Base-by-base conservation (phyloP, 108 stramenopile genomes). In the Craspedostauros australis region DNA sequence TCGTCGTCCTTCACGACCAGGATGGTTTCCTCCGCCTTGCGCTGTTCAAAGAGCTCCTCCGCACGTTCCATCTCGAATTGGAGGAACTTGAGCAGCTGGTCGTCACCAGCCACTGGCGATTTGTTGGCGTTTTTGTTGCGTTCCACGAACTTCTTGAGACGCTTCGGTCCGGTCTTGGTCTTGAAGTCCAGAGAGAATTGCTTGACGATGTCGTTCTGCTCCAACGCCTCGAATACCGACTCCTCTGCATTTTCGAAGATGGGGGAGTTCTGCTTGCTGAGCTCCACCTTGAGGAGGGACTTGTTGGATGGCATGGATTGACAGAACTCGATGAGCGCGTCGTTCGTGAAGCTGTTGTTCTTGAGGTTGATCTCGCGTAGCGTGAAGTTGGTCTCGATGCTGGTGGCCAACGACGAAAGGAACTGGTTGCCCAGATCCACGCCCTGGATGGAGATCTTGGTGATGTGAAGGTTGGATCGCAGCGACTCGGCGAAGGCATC, bases 391-490 rank as follows among this genome's bases (percentile, higher is more conserved):
- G 46, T 53, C 36, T 60, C 60, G 45, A 73, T 53, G 15, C 45
- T 40, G 12, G 59, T 27, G 1, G 65, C 64, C 23, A 73, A 30
- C 19, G 44, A 39, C 29, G 50, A 66, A 11, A 73, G 39, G 30
- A 73, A 65, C 16, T 56, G 60, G 45, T 73, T 73, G 4, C 65
- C 72, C 3, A 73, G 54, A 24, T 73, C 64, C 12, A 60, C 41
- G 12, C 52, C 53, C 24, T 56, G 53, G 21, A 73, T 50, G n/a
- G 51, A 42, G 12, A 73, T 29, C 3, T 34, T 54, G 29, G 40
- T 55, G n/a, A 73, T 40, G 29, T 66, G 59, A 5, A 61, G 32
- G 54, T 73, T 73, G 3, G 56, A 53, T 24, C 65, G 50, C 2
- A 73, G 44, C 3, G 60, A 29, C 18, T 60, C 59, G 26, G 54